Conservation (phyloP, 495 filamentous ascomycete species). For the Trichoderma virens region DNA sequence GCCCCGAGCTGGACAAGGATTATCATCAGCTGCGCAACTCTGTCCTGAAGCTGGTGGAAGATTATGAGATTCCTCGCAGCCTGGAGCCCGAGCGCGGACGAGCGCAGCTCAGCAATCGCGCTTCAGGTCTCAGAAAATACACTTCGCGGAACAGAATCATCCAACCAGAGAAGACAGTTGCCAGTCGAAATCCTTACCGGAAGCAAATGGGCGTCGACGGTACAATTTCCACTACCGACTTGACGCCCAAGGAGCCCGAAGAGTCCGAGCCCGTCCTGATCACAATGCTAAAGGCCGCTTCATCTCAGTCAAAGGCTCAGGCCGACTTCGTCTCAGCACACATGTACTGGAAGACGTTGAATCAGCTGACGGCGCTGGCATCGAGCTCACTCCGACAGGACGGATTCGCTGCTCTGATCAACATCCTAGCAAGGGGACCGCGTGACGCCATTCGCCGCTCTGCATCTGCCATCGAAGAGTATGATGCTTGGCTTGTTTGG, state of each 20-base stretch:
- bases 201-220: slow-evolving; percentile 24
- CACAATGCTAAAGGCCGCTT: slow-evolving; percentile 62
- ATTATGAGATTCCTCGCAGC: slow-evolving; percentile 64
- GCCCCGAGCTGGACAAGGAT: slow-evolving; percentile 66
- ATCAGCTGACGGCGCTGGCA: slow-evolving; percentile 54
- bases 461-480: slow-evolving; percentile 60
- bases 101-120: slow-evolving; percentile 58
- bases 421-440: slow-evolving; percentile 61
- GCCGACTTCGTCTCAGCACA: slow-evolving; percentile 65
- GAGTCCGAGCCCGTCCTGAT: slow-evolving; percentile 42
- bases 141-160: slow-evolving; percentile 42
- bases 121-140: slow-evolving; percentile 44
- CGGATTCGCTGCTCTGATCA: slow-evolving; percentile 59
- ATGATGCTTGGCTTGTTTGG: slow-evolving; percentile 71
- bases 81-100: slow-evolving; percentile 42
- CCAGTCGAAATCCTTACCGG: slow-evolving; percentile 49
- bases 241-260: slow-evolving; percentile 14
- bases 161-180: slow-evolving; percentile 36
- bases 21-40: slow-evolving; percentile 78
- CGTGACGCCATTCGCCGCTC: slow-evolving; percentile 59
- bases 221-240: slow-evolving; percentile 22
- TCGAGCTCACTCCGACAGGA: slow-evolving; percentile 55
- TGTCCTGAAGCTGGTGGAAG: slow-evolving; percentile 71
- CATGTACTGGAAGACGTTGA: slow-evolving; percentile 59
- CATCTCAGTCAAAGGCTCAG: slow-evolving; percentile 56